phyloP scores from a whole-genome alignment of 2,329 filamentous ascomycete species.

The Colletotrichum acutatum region DNA sequence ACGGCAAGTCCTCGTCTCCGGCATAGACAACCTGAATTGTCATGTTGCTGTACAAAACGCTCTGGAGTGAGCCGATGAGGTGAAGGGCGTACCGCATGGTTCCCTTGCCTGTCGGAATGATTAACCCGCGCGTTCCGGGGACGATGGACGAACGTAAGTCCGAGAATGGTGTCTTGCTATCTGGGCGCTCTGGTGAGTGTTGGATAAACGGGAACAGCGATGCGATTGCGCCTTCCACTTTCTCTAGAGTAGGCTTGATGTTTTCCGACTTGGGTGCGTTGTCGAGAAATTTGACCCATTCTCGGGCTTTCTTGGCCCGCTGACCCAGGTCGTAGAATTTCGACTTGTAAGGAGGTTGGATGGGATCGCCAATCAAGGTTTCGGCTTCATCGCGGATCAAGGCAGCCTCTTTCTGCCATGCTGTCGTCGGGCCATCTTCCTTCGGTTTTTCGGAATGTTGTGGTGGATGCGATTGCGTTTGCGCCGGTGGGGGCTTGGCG shows the following conservation, averaged over 20 bases:
- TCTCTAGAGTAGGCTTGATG: background rate
- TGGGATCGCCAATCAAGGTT: constrained; percentile 40
- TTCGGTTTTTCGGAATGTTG: background rate
- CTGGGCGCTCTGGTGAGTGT: background rate
- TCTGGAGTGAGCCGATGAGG: constrained; percentile 45
- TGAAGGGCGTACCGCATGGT: constrained; percentile 48
- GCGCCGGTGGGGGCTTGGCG: background rate
- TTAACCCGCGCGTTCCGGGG: constrained; percentile 43
- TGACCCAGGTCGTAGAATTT: constrained; percentile 47
- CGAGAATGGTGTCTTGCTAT: constrained; percentile 34
- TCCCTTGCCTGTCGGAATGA: constrained; percentile 47
- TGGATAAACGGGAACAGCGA: background rate
- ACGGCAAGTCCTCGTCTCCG: constrained; percentile 45
- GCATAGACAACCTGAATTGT: constrained; percentile 51
- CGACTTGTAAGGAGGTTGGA: constrained; percentile 42
- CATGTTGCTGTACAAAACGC: constrained; percentile 41
- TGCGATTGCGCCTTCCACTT: background rate
- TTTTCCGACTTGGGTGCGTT: background rate
- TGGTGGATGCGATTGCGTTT: background rate
- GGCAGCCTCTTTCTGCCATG: constrained; percentile 3
- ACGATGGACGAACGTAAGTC: constrained; percentile 33
- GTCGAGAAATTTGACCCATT: constrained; percentile 34
- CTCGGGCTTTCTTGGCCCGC: constrained; percentile 36
- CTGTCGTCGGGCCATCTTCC: background rate
- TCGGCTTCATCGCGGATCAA: background rate